Evolutionary conservation across 169 alveolate genomes (phyloP).

Genomic region (Cryptosporidium felis): DNA sequence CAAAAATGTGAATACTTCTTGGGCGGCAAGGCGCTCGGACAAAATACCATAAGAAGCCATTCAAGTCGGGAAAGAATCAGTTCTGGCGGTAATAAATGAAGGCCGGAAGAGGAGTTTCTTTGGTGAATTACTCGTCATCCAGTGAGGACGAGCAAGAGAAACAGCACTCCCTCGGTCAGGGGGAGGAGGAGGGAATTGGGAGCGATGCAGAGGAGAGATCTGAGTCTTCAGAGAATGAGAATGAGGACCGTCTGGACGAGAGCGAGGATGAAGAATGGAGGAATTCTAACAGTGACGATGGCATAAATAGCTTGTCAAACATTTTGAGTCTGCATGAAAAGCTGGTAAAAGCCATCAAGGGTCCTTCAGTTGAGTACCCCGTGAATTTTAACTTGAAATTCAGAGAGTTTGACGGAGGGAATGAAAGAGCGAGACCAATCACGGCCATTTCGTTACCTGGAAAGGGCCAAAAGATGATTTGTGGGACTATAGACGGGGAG

Average conservation of each 20-base stretch:
- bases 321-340: background rate
- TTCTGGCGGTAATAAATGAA: background rate
- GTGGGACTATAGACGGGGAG: slow-evolving; percentile 43
- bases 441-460: slow-evolving; percentile 16
- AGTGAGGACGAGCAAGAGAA: background rate
- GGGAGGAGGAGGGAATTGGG: too few relatives aligned
- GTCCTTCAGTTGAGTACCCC: slow-evolving; percentile 15
- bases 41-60: background rate
- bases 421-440: background rate
- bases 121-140: background rate
- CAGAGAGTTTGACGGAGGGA: background rate
- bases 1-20: too few relatives aligned
- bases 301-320: slow-evolving; percentile 51
- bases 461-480: slow-evolving; percentile 46
- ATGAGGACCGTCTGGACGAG: too few relatives aligned
- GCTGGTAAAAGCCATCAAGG: background rate
- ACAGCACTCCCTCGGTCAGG: too few relatives aligned
- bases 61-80: too few relatives aligned
- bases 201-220: too few relatives aligned
- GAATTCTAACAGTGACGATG: background rate
- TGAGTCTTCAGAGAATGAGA: too few relatives aligned
- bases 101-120: background rate
- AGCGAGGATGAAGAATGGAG: background rate
- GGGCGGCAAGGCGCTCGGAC: background rate
- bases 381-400: background rate